Evolutionary conservation across 352 stramenopile species (phyloP), one percentile per base, ranked within the genome.

Genomic region (Thalassiosira mediterranea): DNA sequence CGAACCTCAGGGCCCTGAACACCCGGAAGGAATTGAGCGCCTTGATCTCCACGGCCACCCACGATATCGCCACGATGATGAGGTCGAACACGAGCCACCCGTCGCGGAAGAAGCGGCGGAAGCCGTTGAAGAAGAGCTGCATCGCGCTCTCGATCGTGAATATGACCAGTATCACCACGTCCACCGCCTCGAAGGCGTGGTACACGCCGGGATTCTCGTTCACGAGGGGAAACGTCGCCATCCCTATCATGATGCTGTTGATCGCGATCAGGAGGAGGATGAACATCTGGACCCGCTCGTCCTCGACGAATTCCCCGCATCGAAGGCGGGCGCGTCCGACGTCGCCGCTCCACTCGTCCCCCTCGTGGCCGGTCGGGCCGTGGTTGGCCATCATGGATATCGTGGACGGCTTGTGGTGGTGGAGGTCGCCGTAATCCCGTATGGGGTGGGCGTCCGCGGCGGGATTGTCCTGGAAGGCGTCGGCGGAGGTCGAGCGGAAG

Each of bases 251-350:
- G 1, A 74, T 40, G 19, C 49, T 48, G 49, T 82, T 82, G 1
- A 74, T 19, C 11, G 44, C 29, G 28, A 82, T 79, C 3, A 73
- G 21, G 7, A 65, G 21, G 0, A 82, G 19, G 21, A 82, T 82
- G 40, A 78, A 63, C 4, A 34, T 4, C 47, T 88, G 76, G 19
- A 86, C 54, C 13, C 64, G 31, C 38, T 60, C 32, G 28, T 86
- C 69, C 19, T 88, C 79, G n/a, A 83, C 65, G 49, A 88, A 44
- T 21, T 61, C 60, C 0, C 67, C 74, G n/a, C n/a, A n/a, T n/a
- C n/a, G n/a, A n/a, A n/a, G n/a, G n/a, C n/a, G n/a, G n/a, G n/a
- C n/a, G n/a, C n/a, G n/a, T n/a, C n/a, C n/a, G n/a, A n/a, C n/a
- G n/a, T n/a, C n/a, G n/a, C n/a, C n/a, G n/a, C n/a, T n/a, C n/a